Evolutionary conservation across 768 basidiomycete species (phyloP).

Genomic region (Suillus lakei): DNA sequence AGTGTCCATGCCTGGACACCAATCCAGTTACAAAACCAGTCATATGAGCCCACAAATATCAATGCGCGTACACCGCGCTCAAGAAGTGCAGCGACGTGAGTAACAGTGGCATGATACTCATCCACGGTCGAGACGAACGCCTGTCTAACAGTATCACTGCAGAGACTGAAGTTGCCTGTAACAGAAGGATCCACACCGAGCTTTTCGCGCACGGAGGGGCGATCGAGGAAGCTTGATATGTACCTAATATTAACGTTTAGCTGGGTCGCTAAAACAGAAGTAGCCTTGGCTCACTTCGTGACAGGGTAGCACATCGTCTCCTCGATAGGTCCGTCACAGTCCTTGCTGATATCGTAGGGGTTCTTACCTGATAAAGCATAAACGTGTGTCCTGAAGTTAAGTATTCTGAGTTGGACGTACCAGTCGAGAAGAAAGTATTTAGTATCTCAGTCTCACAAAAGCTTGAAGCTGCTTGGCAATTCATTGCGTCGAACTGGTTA

Average conservation of each 20-base stretch:
- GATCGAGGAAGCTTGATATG: constrained; percentile 67
- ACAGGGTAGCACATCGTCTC: constrained; percentile 65
- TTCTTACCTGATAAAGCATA: constrained; percentile 44
- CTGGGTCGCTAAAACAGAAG: constrained; percentile 1
- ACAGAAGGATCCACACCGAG: constrained; percentile 66
- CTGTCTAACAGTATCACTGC: constrained; percentile 44
- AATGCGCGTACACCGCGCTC: constrained; percentile 76
- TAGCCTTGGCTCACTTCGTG: constrained; percentile 39
- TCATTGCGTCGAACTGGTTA: constrained; percentile 65
- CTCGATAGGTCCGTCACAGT: constrained; percentile 53
- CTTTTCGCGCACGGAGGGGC: constrained; percentile 50
- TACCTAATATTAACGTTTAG: constrained; percentile 40
- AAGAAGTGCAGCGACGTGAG: constrained; percentile 54
- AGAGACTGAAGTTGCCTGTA: constrained; percentile 44
- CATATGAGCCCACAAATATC: constrained; percentile 75
- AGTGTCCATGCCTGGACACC: constrained; percentile 80
- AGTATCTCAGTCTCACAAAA: constrained; percentile 62
- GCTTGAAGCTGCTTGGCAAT: constrained; percentile 65
- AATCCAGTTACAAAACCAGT: constrained; percentile 82
- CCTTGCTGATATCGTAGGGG: constrained; percentile 71
- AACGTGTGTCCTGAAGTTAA: neutral
- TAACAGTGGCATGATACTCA: constrained; percentile 28
- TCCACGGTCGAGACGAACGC: constrained; percentile 57
- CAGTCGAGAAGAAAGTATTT: constrained; percentile 31
- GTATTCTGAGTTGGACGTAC: constrained; percentile 27